Percentiles rank a stretch among this genome's conserved stretches.
phyloP scores from a whole-genome alignment of 2,329 filamentous ascomycete genomes.

The Claviceps fusiformis region DNA sequence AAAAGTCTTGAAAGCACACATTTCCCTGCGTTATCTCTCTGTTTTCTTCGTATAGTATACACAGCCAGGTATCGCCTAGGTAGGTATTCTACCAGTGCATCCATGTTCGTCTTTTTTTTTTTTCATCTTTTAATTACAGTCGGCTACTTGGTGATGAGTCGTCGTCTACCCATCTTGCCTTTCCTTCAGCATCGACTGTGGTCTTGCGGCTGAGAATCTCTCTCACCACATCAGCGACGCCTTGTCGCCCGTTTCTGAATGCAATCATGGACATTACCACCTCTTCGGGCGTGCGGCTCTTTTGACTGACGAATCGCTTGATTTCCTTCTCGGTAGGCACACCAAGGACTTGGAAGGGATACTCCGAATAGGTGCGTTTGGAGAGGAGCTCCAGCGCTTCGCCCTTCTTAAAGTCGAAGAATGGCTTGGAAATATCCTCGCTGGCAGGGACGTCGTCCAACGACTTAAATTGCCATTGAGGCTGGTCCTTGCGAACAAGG shows the following conservation, averaged over 20 bases:
- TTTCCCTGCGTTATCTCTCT: neutral
- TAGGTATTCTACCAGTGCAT: neutral
- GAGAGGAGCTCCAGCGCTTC: constrained; percentile 47
- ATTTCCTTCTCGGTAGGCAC: constrained; percentile 60
- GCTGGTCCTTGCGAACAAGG: constrained; percentile 56
- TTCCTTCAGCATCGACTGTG: constrained; percentile 27
- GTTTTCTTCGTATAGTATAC: neutral
- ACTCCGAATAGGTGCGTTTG: constrained; percentile 50
- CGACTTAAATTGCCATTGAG: constrained; percentile 63
- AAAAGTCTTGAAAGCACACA: neutral
- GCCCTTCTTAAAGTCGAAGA: constrained; percentile 45
- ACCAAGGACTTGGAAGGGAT: constrained; percentile 58
- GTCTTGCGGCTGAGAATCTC: constrained; percentile 58
- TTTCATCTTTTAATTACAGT: constrained; percentile 13
- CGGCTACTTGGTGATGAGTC: constrained; percentile 19
- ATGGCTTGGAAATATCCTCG: constrained; percentile 45
- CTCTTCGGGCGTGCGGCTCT: constrained; percentile 33
- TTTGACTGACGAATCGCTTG: constrained; percentile 26
- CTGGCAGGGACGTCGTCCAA: constrained; percentile 51
- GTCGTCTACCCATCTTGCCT: constrained; percentile 24
- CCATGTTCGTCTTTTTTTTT: neutral
- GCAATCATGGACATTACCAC: constrained; percentile 50
- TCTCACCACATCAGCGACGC: constrained; percentile 51
- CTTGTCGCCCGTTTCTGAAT: constrained; percentile 49
- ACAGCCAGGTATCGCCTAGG: neutral